Evolutionary conservation across 1,284 basidiomycete genomes (phyloP).

Genomic region (Ganoderma lingzhi): DNA sequence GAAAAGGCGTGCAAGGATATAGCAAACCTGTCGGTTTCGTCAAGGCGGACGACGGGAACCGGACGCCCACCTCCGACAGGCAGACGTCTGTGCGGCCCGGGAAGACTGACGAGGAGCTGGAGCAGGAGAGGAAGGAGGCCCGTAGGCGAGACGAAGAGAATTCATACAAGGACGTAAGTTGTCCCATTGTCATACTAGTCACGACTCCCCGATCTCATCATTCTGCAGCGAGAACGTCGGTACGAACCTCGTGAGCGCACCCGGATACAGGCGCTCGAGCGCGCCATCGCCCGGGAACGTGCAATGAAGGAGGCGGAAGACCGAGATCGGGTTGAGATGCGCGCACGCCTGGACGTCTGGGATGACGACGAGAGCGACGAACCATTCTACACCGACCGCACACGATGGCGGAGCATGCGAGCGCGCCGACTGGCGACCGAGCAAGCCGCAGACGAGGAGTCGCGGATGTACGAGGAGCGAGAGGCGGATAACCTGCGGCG

Average conservation of each 20-base stretch:
- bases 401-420: slow-evolving; percentile 80
- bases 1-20: slow-evolving; percentile 78
- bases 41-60: slow-evolving; percentile 62
- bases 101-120: slow-evolving; percentile 88
- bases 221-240: slow-evolving; percentile 74
- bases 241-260: slow-evolving; percentile 84
- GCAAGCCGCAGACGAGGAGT: slow-evolving; percentile 84
- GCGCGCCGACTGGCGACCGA: slow-evolving; percentile 74
- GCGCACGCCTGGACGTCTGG: slow-evolving; percentile 79
- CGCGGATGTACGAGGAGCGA: slow-evolving; percentile 81
- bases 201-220: slow-evolving; percentile 4
- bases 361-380: slow-evolving; percentile 93
- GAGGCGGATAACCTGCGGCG: slow-evolving; percentile 84
- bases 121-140: slow-evolving; percentile 78
- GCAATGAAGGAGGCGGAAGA: slow-evolving; percentile 80
- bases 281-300: slow-evolving; percentile 75
- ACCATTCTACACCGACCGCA: slow-evolving; percentile 85
- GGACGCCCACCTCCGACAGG: slow-evolving; percentile 47
- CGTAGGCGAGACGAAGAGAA: slow-evolving; percentile 80
- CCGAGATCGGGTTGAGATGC: slow-evolving; percentile 75
- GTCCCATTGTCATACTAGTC: too few relatives aligned
- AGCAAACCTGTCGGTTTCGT: slow-evolving; percentile 84
- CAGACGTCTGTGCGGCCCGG: slow-evolving; percentile 46
- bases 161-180: slow-evolving; percentile 83
- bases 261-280: slow-evolving; percentile 78